Evolutionary conservation across 228 moss, liverwort and hornwort genomes (phyloP).

Genomic region (Sphagnum fallax): DNA sequence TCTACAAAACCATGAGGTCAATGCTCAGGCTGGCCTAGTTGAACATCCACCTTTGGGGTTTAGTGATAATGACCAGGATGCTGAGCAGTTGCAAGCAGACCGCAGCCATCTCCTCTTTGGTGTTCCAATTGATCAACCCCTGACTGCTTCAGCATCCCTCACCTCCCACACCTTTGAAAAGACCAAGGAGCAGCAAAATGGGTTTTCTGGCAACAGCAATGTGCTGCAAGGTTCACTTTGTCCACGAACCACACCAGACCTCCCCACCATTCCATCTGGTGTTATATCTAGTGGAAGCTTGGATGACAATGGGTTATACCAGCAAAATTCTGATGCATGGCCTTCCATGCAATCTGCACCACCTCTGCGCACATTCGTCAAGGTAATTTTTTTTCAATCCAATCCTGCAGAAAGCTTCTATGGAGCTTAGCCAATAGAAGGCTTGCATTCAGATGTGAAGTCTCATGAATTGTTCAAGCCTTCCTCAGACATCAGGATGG

Average conservation of each 20-base stretch:
- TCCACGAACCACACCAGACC: conserved; percentile 54
- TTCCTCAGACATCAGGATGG: too few species aligned
- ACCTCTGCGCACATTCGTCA: conserved; percentile 73
- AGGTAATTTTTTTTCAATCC: conserved; percentile 26
- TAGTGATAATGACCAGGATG: conserved; percentile 57
- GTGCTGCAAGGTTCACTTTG: conserved; percentile 51
- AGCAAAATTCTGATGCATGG: conserved; percentile 50
- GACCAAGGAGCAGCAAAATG: conserved; percentile 28
- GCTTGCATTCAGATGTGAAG: not conserved
- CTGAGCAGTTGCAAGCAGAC: conserved; percentile 77
- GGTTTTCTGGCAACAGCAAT: conserved; percentile 33
- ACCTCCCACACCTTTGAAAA: conserved; percentile 41
- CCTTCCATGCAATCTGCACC: conserved; percentile 39
- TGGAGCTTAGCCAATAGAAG: not conserved
- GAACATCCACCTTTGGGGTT: conserved; percentile 48
- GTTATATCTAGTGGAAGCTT: conserved; percentile 55
- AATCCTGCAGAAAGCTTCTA: not conserved
- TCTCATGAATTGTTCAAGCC: not conserved
- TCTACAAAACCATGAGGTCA: conserved; percentile 57
- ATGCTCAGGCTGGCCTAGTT: conserved; percentile 62
- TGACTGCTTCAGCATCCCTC: conserved; percentile 38
- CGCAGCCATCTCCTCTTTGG: conserved; percentile 82
- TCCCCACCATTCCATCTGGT: conserved; percentile 58
- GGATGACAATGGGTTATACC: conserved; percentile 68
- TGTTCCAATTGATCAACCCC: conserved; percentile 78